Base-by-base conservation (phyloP, 257 asterid genomes). In the Rhazya stricta region DNA sequence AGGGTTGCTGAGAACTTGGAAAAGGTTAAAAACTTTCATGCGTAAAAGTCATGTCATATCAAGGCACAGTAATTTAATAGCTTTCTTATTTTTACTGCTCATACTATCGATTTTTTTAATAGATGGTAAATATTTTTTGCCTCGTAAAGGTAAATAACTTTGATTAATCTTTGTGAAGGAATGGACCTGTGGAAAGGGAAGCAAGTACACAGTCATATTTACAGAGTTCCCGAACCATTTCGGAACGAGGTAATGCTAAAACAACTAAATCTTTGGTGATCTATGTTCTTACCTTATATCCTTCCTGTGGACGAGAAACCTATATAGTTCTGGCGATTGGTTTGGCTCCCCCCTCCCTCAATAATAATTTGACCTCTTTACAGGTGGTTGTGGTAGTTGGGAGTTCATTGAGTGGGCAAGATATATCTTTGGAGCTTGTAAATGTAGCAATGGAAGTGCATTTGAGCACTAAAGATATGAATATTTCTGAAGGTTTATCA, bases 361-460 rank as follows among this genome's bases (percentile, higher is more conserved):
- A 21, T 1, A 12, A 30, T 77, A 21, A 36, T 41, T 73, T 61
- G 70, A n/a, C 21, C 5, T 51, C 37, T 51, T 71, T 56, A 65
- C 77, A 93, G 98, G 96, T 93, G 41, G 96, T 93, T 68, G 90
- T 91, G 86, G 96, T 89, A 36, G 90, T 93, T 78, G 98, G 98
- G 67, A 93, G 78, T 74, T 91, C 98, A 46, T 73, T 78, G 12
- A 93, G 98, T 85, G 98, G 96, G 32, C 96, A 88, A 71, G 98
- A 93, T 78, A 91, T 93, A 76, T 86, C 96, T 39, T 82, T 88
- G 84, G 98, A 89, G 83, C 92, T 93, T 81, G 95, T 86, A 62
- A 79, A 83, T 67, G 84, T 86, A 74, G 97, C 98, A 76, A 93
- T 85, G 81, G 95, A 90, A 75, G 76, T 93, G 41, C 89, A 91